A percentile compares a stretch with the other conserved stretches of the same genome.
These are phyloP conservation scores for Globisporangium radiosum DNA, from an alignment of 352 stramenopile genomes.

Conservation along the genomic window DNA sequence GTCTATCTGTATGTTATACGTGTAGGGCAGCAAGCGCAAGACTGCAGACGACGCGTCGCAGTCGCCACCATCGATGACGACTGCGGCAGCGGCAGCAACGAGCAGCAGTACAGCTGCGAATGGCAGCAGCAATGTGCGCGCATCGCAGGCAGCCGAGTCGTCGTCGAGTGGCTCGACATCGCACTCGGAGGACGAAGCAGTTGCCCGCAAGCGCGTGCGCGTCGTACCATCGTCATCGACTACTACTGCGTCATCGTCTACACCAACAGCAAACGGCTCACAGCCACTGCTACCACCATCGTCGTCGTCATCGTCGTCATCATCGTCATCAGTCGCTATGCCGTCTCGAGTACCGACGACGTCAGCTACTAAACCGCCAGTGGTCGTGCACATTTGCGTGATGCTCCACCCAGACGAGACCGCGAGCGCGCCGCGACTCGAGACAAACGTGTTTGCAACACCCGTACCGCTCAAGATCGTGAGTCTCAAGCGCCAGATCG, in stretches of 20 bases:
- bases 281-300: not conserved
- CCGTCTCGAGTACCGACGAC: not conserved
- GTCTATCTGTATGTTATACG: too few species aligned
- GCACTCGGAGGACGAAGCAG: slow-evolving; percentile 4
- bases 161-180: slow-evolving; percentile 11
- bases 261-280: not conserved
- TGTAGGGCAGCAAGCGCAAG: not conserved
- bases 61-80: slow-evolving; percentile 7
- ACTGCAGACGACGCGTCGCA: not conserved
- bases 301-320: not conserved
- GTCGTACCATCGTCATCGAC: not conserved
- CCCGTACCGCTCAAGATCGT: slow-evolving; percentile 59
- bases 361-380: not conserved
- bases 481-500: slow-evolving; percentile 69
- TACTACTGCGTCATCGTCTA: too few species aligned
- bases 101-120: not conserved
- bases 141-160: not conserved
- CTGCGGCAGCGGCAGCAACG: not conserved
- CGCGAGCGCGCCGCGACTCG: slow-evolving; percentile 24
- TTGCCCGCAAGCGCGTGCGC: slow-evolving; percentile 4
- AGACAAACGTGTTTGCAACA: slow-evolving; percentile 54
- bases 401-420: slow-evolving; percentile 47
- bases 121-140: not conserved
- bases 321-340: not conserved
- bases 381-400: slow-evolving; percentile 49